Base-by-base conservation (phyloP, 1,284 basidiomycete genomes). In the Agaricales sp. region DNA sequence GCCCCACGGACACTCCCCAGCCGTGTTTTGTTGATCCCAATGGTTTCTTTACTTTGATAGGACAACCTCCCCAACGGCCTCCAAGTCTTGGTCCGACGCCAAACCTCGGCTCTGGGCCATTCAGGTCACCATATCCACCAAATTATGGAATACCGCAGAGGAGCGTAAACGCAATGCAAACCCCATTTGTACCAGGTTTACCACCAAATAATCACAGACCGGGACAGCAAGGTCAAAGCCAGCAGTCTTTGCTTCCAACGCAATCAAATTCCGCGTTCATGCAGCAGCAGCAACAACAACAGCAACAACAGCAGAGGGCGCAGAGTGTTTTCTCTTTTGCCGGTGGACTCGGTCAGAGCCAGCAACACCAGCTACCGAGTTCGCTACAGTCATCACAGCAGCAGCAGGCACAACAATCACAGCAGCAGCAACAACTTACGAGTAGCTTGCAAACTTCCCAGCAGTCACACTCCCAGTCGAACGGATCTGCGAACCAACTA, bases 61-160 rank as follows among this genome's bases (percentile, higher is more conserved):
- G 84, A 58, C 84, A 87, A 75, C 81, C 84, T 50, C 82, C 82
- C 59, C 84, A 85, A 63, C 73, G 85, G 62, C 82, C 82, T 49
- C 82, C 83, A 55, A 83, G 74, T 63, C 74, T 87, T 52, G 73
- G 75, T n/a, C 77, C 80, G 35, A 80, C 78, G 55, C 73, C 82
- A 55, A 67, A 67, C 43, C 72, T 84, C 30, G 30, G 30, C 54
- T 69, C 75, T 4, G 75, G 67, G 41, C 79, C 80, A 59, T 86
- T 78, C 66, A 77, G 84, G 56, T 73, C 71, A 47, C 77, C 77
- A 47, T 86, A 76, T 67, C 30, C 30, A 8, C 73, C 78, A 14
- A 66, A 68, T 47, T 87, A 79, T 59, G 74, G 74, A 16, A 63
- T 87, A 55, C 79, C 79, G 48, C 82, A 80, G 57, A 68, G 83